Evolutionary conservation across 805 yeast species (phyloP).

Genomic region (Monosporozyma aquatica): DNA sequence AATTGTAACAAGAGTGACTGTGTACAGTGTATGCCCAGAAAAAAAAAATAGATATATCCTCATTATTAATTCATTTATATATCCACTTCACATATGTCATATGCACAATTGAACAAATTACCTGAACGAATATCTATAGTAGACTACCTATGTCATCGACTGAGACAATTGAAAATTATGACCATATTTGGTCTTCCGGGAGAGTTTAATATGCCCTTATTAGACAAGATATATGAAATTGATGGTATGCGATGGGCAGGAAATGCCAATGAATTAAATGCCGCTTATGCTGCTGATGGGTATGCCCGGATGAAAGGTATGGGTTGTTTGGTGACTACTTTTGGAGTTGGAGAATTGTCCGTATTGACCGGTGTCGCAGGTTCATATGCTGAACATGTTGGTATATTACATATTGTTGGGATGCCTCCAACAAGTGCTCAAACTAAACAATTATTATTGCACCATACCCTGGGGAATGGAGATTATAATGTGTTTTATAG

Average conservation of each 20-base stretch:
- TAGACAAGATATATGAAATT: conserved; percentile 54
- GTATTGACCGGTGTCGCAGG: conserved; percentile 82
- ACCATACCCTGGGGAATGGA: conserved; percentile 72
- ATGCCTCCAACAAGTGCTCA: conserved; percentile 42
- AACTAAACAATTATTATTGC: conserved; percentile 45
- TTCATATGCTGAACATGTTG: conserved; percentile 73
- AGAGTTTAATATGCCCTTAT: conserved; percentile 54
- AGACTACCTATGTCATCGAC: conserved; percentile 54
- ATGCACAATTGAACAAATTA: conserved; percentile 10
- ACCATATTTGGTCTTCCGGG: conserved; percentile 73
- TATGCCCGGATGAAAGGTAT: conserved; percentile 48
- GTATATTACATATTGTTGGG: conserved; percentile 79
- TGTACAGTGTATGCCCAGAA: too few relatives aligned
- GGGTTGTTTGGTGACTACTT: conserved; percentile 43
- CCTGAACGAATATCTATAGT: conserved; percentile 40
- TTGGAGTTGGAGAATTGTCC: conserved; percentile 84
- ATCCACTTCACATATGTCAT: conserved; percentile 2
- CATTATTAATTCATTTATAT: too few relatives aligned
- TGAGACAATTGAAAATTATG: conserved; percentile 40
- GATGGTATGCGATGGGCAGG: conserved; percentile 62
- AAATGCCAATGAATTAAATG: conserved; percentile 79
- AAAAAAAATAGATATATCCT: too few relatives aligned
- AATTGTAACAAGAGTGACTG: too few relatives aligned
- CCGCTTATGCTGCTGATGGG: conserved; percentile 88
- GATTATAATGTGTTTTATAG: conserved; percentile 60